These are phyloP conservation scores for Stagonosporopsis cucurbitacearum DNA, from an alignment of 2,329 filamentous ascomycete species.

Conservation along the genomic window DNA sequence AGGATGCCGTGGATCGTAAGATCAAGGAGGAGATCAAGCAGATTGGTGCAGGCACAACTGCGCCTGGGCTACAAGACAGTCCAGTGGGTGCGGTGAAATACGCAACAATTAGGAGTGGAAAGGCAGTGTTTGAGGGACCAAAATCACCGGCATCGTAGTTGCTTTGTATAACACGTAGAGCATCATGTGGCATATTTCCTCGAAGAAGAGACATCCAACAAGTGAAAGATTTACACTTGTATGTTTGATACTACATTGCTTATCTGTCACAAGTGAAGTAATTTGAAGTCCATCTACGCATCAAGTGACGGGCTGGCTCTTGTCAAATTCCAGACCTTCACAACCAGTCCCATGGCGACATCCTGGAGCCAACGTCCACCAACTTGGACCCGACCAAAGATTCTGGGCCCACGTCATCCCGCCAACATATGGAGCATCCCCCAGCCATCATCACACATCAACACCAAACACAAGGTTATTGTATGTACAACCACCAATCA, in stretches of 20 bases:
- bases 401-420: constrained; percentile 19
- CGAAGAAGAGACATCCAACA: neutral
- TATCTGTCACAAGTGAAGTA: too few relatives aligned
- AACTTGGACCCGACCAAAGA: neutral
- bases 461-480: constrained; percentile 15
- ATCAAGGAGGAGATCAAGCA: constrained; percentile 48
- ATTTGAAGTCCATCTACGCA: neutral
- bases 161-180: constrained; percentile 24
- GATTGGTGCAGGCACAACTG: constrained; percentile 29
- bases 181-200: constrained; percentile 2
- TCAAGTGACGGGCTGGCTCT: too few relatives aligned
- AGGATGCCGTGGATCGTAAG: constrained; percentile 56
- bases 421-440: neutral
- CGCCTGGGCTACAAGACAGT: constrained; percentile 25
- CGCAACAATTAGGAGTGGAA: constrained; percentile 37
- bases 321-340: neutral
- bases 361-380: neutral
- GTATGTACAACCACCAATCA: constrained; percentile 3
- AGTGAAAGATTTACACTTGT: constrained; percentile 5
- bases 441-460: constrained; percentile 3
- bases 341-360: neutral
- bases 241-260: neutral
- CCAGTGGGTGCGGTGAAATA: constrained; percentile 30
- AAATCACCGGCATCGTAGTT: constrained; percentile 10
- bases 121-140: constrained; percentile 34